Conservation (phyloP, 2,329 filamentous ascomycete species). For the Colletotrichum tanaceti region DNA sequence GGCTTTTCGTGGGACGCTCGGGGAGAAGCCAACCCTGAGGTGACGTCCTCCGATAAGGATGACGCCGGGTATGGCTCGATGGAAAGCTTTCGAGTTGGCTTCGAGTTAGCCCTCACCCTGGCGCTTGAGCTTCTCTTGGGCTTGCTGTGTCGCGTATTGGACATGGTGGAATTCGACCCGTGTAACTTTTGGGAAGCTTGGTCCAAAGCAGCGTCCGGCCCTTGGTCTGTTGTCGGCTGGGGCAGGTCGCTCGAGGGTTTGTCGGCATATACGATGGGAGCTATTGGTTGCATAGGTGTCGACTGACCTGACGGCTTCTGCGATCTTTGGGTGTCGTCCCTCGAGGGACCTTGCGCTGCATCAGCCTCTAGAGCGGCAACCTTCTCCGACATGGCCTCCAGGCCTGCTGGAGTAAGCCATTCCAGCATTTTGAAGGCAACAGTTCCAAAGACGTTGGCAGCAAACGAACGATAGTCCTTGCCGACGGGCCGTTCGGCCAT, state of each 20-base stretch:
- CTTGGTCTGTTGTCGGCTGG: conserved; percentile 22
- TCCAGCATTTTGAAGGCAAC: conserved; percentile 77
- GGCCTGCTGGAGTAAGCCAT: conserved; percentile 72
- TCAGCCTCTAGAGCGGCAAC: conserved; percentile 47
- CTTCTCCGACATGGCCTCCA: conserved; percentile 61
- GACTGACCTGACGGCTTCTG: conserved; percentile 34
- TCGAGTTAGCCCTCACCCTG: conserved; percentile 45
- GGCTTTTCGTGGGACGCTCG: conserved; percentile 53
- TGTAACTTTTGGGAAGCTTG: conserved; percentile 34
- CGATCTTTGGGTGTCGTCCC: conserved; percentile 21
- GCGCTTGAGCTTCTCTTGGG: conserved; percentile 43
- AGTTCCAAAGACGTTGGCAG: conserved; percentile 73
- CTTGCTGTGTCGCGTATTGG: conserved; percentile 22
- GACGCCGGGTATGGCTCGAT: conserved; percentile 48
- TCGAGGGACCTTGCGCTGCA: conserved; percentile 40
- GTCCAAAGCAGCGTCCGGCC: conserved; percentile 10
- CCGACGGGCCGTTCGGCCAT: conserved; percentile 60
- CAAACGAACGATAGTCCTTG: conserved; percentile 70
- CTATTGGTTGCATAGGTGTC: conserved; percentile 26
- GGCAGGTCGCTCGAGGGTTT: conserved; percentile 42
- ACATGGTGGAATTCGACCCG: conserved; percentile 17
- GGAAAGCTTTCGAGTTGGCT: conserved; percentile 46
- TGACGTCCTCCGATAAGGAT: conserved; percentile 47
- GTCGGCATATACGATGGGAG: conserved; percentile 31
- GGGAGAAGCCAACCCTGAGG: conserved; percentile 47